Evolutionary conservation across 208 protist genomes (phyloP).

Genomic region (Phytomonas sp.): DNA sequence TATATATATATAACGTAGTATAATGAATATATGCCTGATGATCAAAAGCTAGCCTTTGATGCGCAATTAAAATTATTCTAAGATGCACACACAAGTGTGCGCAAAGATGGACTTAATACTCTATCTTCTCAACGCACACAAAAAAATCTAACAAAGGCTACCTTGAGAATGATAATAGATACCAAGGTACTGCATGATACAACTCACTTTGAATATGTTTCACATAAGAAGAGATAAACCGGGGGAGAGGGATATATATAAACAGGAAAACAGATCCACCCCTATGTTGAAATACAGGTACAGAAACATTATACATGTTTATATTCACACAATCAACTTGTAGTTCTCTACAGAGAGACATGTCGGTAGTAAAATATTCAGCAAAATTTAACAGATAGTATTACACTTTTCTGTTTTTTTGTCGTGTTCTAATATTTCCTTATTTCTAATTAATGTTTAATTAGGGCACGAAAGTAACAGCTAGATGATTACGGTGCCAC

Average conservation of each 20-base stretch:
- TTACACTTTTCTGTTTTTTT: conserved; percentile 12
- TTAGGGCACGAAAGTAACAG: neutral
- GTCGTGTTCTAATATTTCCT: conserved; percentile 15
- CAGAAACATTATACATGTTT: neutral
- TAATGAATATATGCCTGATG: conserved; percentile 1
- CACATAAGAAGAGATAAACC: conserved; percentile 14
- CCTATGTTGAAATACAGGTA: neutral
- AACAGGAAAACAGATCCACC: neutral
- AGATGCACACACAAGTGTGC: neutral
- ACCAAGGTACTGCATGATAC: neutral
- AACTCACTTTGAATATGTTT: conserved; percentile 7
- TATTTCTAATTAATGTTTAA: conserved; percentile 9
- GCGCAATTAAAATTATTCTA: neutral
- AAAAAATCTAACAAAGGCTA: neutral
- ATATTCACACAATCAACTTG: neutral
- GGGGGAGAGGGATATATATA: neutral
- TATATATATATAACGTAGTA: conserved; percentile 3
- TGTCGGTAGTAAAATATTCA: conserved; percentile 11
- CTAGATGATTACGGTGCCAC: neutral
- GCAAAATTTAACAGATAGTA: conserved; percentile 3
- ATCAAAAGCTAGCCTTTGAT: neutral
- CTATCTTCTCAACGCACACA: neutral
- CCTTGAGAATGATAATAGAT: neutral
- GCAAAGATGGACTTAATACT: neutral
- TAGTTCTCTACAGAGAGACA: neutral